Evolutionary conservation across 2,329 filamentous ascomycete genomes (phyloP).

Genomic region (Blastomyces percursus): DNA sequence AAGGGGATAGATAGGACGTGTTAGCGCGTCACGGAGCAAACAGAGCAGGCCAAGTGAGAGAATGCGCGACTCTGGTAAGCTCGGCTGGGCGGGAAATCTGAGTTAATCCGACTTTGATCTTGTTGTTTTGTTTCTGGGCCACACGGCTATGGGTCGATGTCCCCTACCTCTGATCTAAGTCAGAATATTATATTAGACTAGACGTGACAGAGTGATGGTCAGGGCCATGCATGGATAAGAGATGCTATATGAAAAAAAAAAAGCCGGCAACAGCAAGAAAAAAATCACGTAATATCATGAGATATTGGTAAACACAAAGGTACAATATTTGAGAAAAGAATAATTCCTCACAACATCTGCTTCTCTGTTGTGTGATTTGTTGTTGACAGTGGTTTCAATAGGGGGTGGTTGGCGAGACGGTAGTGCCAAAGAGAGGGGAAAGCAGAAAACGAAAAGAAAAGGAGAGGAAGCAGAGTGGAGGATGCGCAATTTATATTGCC

Average conservation of each 20-base stretch:
- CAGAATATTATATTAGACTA: neutral
- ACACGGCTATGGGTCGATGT: neutral
- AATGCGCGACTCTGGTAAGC: neutral
- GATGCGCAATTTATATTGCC: conserved; percentile 34
- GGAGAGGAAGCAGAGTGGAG: conserved; percentile 29
- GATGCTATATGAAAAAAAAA: neutral
- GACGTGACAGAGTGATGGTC: neutral
- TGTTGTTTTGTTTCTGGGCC: neutral
- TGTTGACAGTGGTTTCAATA: neutral
- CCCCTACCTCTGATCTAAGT: neutral
- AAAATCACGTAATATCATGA: conserved; percentile 1
- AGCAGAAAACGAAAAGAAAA: conserved; percentile 19
- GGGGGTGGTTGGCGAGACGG: neutral
- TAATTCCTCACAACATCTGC: neutral
- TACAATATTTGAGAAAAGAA: neutral
- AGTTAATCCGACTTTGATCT: neutral
- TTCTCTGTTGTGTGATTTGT: neutral
- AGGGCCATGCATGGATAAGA: neutral
- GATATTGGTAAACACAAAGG: neutral
- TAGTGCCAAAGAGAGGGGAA: conserved; percentile 6
- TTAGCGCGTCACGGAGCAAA: neutral
- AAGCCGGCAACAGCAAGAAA: neutral
- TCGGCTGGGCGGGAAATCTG: neutral
- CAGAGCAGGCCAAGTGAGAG: neutral
- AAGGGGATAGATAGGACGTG: neutral